Base-by-base conservation (phyloP, 2,329 filamentous ascomycete genomes). In the Blastomyces gilchristii region DNA sequence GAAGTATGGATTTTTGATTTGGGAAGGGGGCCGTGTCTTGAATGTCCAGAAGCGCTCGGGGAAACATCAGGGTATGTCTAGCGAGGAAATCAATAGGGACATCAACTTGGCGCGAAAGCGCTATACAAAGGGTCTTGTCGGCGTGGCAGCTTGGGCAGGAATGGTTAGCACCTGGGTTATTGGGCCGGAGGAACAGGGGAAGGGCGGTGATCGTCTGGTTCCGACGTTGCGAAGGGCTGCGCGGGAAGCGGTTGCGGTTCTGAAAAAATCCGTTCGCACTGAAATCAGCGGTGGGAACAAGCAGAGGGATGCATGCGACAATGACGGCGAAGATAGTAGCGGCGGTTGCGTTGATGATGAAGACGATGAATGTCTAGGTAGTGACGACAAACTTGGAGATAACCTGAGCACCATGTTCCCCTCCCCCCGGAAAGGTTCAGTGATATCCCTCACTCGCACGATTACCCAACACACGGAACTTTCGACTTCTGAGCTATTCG, bases 371-470 rank as follows among this genome's bases (percentile, higher is more conserved):
- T 67, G 68, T 64, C 65, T 70, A 22, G 11, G 58, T 31, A 43
- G n/a, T 12, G 25, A 18, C 12, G 52, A 16, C 47, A 58, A n/a
- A n/a, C 45, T 49, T 41, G 58, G 41, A 18, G 49, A 61, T 68
- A 18, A 71, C 60, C 70, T 72, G 31, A 67, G 63, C 43, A 65
- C 65, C 2, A 37, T 45, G 28, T 45, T 45, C 41, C 28, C 39
- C 31, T 14, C 69, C 12, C 68, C 69, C 43, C 69, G 75, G 57
- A 77, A 76, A 68, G 70, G 68, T 22, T 77, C 75, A 18, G 76
- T 75, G 16, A 78, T 78, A 57, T 77, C 76, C 9, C 71, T 78
- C 57, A 78, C 75, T 3, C 74, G 74, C 49, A 76, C 75, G 4
- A 73, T 76, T 63, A 72, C 71, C 34, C 70, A 75, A 62, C 71